Conservation (phyloP, 1,284 basidiomycete genomes). For the Paramarasmius palmivorus region DNA sequence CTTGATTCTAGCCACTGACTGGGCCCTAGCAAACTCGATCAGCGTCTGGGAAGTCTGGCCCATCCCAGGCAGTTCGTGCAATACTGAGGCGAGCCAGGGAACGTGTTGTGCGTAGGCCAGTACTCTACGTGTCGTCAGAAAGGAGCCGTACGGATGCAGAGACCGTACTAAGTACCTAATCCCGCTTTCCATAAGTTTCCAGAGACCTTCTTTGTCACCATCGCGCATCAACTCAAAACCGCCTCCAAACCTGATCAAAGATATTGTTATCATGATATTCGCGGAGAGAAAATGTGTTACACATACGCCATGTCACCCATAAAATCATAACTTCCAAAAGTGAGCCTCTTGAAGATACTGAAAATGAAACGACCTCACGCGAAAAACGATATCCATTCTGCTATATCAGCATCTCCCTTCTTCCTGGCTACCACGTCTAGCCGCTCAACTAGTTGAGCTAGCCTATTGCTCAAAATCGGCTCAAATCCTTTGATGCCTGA, state of each 20-base stretch:
- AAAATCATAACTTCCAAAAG: background rate
- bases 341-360: slow-evolving; percentile 18
- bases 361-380: slow-evolving; percentile 23
- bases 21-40: slow-evolving; percentile 19
- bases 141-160: background rate
- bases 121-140: slow-evolving; percentile 12
- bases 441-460: slow-evolving; percentile 31
- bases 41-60: slow-evolving; percentile 1
- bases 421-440: slow-evolving; percentile 18
- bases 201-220: slow-evolving; percentile 18
- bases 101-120: slow-evolving; percentile 21
- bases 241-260: slow-evolving; percentile 26
- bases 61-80: slow-evolving; percentile 22
- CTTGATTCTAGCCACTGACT: slow-evolving; percentile 22
- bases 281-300: slow-evolving; percentile 28
- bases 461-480: slow-evolving; percentile 31
- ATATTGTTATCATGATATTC: slow-evolving; percentile 26
- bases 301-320: background rate
- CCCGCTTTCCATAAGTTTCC: slow-evolving; percentile 15
- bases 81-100: slow-evolving; percentile 31
- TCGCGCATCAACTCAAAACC: slow-evolving; percentile 28
- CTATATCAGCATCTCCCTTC: slow-evolving; percentile 23
- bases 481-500: slow-evolving; percentile 40
- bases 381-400: slow-evolving; percentile 34
- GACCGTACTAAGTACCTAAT: slow-evolving; percentile 7